Percentiles rank a stretch among this genome's conserved stretches.
Conservation (phyloP, 2,329 filamentous ascomycete genomes). For the Ceratocystis cubensis region DNA sequence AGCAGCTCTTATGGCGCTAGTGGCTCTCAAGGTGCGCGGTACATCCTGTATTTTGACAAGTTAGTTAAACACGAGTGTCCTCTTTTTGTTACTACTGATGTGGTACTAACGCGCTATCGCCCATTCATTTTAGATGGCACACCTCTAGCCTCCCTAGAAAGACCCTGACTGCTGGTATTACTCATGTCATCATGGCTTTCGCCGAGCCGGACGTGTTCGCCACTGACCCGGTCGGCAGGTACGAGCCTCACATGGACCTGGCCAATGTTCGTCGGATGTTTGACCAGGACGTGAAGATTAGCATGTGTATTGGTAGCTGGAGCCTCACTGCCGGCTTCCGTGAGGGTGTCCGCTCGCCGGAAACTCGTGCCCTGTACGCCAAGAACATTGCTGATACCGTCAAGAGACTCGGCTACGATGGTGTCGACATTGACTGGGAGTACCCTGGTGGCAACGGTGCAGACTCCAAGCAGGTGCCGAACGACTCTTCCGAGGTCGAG, state of each 20-base stretch:
- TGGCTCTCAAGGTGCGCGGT: background rate
- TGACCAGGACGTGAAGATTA: conserved; percentile 43
- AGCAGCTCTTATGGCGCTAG: too few relatives aligned
- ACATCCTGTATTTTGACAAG: background rate
- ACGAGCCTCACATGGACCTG: conserved; percentile 43
- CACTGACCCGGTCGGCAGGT: conserved; percentile 27
- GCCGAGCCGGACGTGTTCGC: conserved; percentile 33
- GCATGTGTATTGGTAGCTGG: conserved; percentile 63
- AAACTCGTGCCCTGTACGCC: conserved; percentile 46
- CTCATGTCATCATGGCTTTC: too few relatives aligned
- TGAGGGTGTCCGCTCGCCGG: conserved; percentile 38
- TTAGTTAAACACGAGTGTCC: background rate
- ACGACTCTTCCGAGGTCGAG: too few relatives aligned
- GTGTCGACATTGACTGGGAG: conserved; percentile 53
- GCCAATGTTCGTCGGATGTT: conserved; percentile 30
- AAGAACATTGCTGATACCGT: conserved; percentile 53
- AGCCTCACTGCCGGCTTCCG: conserved; percentile 54
- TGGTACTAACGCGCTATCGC: too few relatives aligned
- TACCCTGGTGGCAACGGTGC: conserved; percentile 32
- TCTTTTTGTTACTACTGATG: conserved; percentile 27
- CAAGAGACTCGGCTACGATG: conserved; percentile 49
- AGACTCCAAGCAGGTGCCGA: too few relatives aligned
- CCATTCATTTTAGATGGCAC: too few relatives aligned
- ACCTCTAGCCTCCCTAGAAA: too few relatives aligned
- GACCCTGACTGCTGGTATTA: too few relatives aligned